Base-by-base conservation (phyloP, 192 early-diverging fungal species). In the Linnemannia hyalina region DNA sequence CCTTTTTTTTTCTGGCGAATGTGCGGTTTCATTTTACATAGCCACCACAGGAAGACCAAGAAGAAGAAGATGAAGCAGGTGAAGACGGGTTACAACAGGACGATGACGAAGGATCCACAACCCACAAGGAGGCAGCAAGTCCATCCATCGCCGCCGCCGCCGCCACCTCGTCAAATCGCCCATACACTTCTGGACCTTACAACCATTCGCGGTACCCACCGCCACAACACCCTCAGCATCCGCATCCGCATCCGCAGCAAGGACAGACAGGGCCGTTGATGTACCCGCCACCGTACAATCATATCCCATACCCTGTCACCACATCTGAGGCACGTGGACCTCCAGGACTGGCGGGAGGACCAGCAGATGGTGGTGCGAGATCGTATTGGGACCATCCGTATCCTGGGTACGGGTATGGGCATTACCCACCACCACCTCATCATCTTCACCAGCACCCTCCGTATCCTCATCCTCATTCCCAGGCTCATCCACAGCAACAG, bases 271-370 rank as follows among this genome's bases (percentile, higher is more conserved):
- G 69, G 2, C 16, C 16, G 15, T 23, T 41, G 11, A 81, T 81
- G 80, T 81, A 81, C 42, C 73, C 80, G 20, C 73, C 80, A 1
- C 65, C 73, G 2, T 81, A 81, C 26, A 75, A 44, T 23, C 70
- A 81, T n/a, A 81, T 81, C 80, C 80, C 80, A 23, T 81, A 54
- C 80, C 73, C 80, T 9, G 26, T 3, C 13, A 73, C 68, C n/a
- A 18, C 73, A 3, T n/a, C 52, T 68, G 47, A 7, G 6, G 47
- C 73, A 42, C 8, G n/a, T 9, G 23, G n/a, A 7, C n/a, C 49
- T 5, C 49, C 49, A 52, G 44, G 44, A 13, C 18, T 0, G 4
- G 20, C 49, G 18, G 49, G 18, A 52, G 18, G 49, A 22, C 16
- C 18, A 20, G 5, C 0, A 20, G 20, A 3, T 16, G 18, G 49